A percentile compares a stretch with the other conserved stretches of the same genome.
Evolutionary conservation across 2,329 filamentous ascomycete species (phyloP).

Genomic region (Hypoxylon sp.): DNA sequence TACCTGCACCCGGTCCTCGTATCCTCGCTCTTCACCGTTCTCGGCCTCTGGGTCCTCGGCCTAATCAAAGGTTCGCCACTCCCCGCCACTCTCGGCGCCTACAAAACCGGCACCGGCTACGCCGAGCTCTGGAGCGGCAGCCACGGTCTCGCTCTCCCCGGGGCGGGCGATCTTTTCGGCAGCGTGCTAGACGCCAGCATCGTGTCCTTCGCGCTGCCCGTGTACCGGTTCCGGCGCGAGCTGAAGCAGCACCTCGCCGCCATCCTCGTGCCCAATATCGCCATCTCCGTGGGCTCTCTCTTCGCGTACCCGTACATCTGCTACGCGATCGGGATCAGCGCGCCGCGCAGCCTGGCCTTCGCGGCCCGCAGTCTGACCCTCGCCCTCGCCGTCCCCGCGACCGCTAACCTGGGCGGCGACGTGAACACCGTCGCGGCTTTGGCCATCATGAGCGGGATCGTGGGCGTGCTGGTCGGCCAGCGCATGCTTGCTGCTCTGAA

Average conservation of each 20-base stretch:
- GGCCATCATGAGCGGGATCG: conserved; percentile 71
- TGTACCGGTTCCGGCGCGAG: conserved; percentile 73
- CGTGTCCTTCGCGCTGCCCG: conserved; percentile 71
- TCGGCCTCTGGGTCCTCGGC: conserved; percentile 68
- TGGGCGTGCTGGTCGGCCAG: conserved; percentile 70
- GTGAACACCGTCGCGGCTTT: conserved; percentile 68
- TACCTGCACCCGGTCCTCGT: conserved; percentile 72
- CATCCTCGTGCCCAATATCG: conserved; percentile 68
- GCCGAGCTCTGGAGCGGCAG: conserved; percentile 64
- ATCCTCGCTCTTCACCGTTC: conserved; percentile 66
- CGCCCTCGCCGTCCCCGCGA: conserved; percentile 71
- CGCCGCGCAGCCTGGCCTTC: conserved; percentile 68
- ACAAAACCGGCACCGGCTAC: conserved; percentile 69
- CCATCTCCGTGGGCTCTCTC: conserved; percentile 66
- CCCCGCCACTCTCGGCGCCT: conserved; percentile 59
- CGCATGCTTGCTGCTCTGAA: conserved; percentile 63
- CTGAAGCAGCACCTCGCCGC: conserved; percentile 67
- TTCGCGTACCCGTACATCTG: conserved; percentile 71
- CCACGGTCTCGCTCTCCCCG: conserved; percentile 57
- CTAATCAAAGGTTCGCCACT: conserved; percentile 61
- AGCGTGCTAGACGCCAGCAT: conserved; percentile 71
- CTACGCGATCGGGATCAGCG: conserved; percentile 67
- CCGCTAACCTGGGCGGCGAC: conserved; percentile 70
- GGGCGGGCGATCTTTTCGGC: conserved; percentile 70
- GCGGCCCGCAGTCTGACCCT: conserved; percentile 70